These are phyloP conservation scores for Terana coerulea DNA, from an alignment of 768 basidiomycete genomes.

Conservation along the genomic window DNA sequence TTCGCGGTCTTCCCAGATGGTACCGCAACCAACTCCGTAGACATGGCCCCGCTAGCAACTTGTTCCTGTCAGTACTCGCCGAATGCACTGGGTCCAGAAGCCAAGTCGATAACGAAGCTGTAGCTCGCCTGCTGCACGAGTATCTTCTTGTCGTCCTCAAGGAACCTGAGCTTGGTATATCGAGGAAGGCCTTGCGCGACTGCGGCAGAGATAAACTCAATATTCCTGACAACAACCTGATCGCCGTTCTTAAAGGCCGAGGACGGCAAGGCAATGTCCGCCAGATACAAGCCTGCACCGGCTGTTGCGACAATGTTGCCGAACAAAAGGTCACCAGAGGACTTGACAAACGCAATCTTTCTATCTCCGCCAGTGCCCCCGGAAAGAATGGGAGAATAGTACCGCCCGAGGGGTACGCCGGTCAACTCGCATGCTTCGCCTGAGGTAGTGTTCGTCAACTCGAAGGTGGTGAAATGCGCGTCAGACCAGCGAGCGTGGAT, in stretches of 20 bases:
- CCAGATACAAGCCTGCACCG: constrained; percentile 59
- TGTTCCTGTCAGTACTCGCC: constrained; percentile 46
- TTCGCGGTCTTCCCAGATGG: constrained; percentile 25
- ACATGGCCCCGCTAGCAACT: constrained; percentile 53
- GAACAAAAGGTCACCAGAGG: constrained; percentile 52
- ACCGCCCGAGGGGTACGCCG: constrained; percentile 62
- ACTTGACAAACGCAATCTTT: constrained; percentile 61
- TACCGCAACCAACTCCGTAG: constrained; percentile 47
- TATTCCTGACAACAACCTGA: constrained; percentile 44
- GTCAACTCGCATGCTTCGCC: constrained; percentile 43
- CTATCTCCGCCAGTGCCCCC: constrained; percentile 38
- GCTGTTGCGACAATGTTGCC: constrained; percentile 65
- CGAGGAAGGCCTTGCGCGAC: constrained; percentile 47
- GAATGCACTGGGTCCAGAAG: constrained; percentile 37
- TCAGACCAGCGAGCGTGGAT: constrained; percentile 71
- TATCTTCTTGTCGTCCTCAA: constrained; percentile 48
- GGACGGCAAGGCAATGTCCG: constrained; percentile 52
- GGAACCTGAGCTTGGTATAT: constrained; percentile 46
- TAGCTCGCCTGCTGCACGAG: constrained; percentile 54
- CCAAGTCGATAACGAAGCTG: constrained; percentile 50
- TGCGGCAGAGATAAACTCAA: too few relatives aligned
- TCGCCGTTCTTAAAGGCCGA: constrained; percentile 39
- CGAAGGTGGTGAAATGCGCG: constrained; percentile 55
- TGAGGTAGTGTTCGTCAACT: constrained; percentile 51
- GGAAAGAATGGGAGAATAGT: constrained; percentile 56